These are phyloP conservation scores for Onygenales sp. DNA, from an alignment of 2,329 filamentous ascomycete species.

Conservation along the genomic window DNA sequence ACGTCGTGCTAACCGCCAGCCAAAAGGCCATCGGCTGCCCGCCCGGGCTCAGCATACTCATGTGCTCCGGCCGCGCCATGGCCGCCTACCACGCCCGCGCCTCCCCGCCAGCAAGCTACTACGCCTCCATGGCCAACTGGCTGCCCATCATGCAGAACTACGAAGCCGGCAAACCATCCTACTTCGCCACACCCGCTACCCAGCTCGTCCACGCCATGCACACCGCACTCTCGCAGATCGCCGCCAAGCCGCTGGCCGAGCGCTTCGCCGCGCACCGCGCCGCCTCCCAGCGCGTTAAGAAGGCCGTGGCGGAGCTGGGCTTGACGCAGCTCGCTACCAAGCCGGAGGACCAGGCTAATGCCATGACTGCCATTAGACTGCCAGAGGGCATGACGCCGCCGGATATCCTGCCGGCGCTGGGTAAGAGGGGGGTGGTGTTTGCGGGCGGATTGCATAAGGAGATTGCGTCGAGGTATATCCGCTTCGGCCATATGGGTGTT, in stretches of 20 bases:
- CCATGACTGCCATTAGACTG: slow-evolving; percentile 96
- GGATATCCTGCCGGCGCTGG: slow-evolving; percentile 73
- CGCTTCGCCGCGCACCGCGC: slow-evolving; percentile 74
- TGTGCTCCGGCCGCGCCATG: slow-evolving; percentile 84
- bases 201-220: slow-evolving; percentile 90
- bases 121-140: slow-evolving; percentile 97
- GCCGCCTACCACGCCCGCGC: slow-evolving; percentile 70
- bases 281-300: slow-evolving; percentile 77
- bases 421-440: slow-evolving; percentile 85
- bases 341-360: slow-evolving; percentile 85
- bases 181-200: slow-evolving; percentile 93
- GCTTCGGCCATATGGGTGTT: slow-evolving; percentile 97
- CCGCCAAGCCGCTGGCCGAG: slow-evolving; percentile 67
- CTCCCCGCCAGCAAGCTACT: slow-evolving; percentile 77
- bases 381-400: slow-evolving; percentile 73
- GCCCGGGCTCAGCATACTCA: slow-evolving; percentile 85
- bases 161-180: slow-evolving; percentile 92
- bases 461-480: slow-evolving; percentile 85
- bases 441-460: slow-evolving; percentile 94
- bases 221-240: slow-evolving; percentile 77
- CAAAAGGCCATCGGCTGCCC: slow-evolving; percentile 97
- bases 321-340: slow-evolving; percentile 78
- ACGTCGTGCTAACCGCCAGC: slow-evolving; percentile 85
- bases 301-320: slow-evolving; percentile 67
- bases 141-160: slow-evolving; percentile 98